Conservation (phyloP, 2,329 filamentous ascomycete species). For the Sarocladiaceae sp. region DNA sequence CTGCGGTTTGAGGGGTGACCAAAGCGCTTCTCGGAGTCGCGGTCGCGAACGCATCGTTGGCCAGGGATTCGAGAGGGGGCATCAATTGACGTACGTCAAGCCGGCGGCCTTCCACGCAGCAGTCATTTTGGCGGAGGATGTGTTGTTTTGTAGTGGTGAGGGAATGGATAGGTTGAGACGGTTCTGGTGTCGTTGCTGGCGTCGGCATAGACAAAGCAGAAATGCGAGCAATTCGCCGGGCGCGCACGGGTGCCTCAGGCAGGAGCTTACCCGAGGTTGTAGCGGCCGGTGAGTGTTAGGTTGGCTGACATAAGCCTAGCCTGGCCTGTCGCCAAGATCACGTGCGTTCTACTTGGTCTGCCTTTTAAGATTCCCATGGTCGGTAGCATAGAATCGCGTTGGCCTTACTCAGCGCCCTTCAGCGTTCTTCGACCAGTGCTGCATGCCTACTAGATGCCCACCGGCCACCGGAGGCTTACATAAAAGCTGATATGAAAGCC, state of each 20-base stretch:
- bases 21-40: neutral
- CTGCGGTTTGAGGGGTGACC: neutral
- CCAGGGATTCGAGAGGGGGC: neutral
- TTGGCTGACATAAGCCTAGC: neutral
- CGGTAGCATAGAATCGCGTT: neutral
- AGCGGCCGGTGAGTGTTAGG: neutral
- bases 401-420: constrained; percentile 2
- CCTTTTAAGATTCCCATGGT: too few species aligned
- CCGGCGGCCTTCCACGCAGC: constrained; percentile 98
- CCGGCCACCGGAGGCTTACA: too few species aligned
- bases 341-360: too few species aligned
- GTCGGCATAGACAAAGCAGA: constrained; percentile 5
- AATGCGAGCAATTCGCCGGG: constrained; percentile 8
- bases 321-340: too few species aligned
- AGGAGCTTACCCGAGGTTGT: constrained; percentile 9
- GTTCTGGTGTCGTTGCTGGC: constrained; percentile 9
- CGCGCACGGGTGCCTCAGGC: constrained; percentile 6
- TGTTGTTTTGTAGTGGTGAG: constrained; percentile 4
- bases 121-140: constrained; percentile 65
- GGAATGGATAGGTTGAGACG: constrained; percentile 1
- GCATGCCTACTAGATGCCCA: too few species aligned
- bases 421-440: neutral
- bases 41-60: neutral
- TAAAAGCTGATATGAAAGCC: too few species aligned
- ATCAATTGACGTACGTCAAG: constrained; percentile 68